Evolutionary conservation across 306 rosid genomes (phyloP), one percentile per base, ranked within the genome.

Genomic region (Quercus robur): DNA sequence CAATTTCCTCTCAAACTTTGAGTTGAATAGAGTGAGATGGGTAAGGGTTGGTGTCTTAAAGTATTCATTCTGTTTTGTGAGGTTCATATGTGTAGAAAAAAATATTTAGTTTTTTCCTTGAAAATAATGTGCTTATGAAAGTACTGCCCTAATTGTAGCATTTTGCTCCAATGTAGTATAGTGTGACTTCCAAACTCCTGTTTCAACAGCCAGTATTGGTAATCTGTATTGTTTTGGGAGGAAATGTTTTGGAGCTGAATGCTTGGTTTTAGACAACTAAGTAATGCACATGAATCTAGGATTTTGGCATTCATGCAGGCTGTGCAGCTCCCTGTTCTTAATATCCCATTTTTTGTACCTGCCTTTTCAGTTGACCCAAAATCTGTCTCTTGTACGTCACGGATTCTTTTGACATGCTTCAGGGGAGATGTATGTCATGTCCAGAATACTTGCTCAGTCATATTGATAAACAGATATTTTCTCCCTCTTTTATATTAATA

Each of bases 351-450:
- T 67, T 67, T 3, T 4, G 26, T 17, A 19, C 52, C 72, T 67
- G 52, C 52, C 52, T 67, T 28, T 35, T 67, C 52, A 19, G n/a
- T 19, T 67, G 23, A 35, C 72, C 52, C 15, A 18, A 67, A 33
- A 64, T 26, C 4, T 17, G 58, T 61, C 78, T 78, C 70, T 68
- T 81, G 62, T 73, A 63, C 78, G 78, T 52, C 72, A 56, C 77
- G 82, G 93, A 81, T 91, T 89, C 87, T 89, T 89, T 77, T 87
- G 71, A 77, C 91, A 88, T 77, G 92, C 94, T 73, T 91, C 92
- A 9, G 87, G 87, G 56, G 87, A 89, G 63, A 70, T 86, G 70
- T 89, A 75, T 80, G 89, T 41, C 68, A 88, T 91, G 80, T 91
- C 97, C 44, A 89, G 84, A 81, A 84, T 92, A 69, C 69, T 91